Evolutionary conservation across 805 yeast species (phyloP).

Genomic region (Saccharomyces mikatae): DNA sequence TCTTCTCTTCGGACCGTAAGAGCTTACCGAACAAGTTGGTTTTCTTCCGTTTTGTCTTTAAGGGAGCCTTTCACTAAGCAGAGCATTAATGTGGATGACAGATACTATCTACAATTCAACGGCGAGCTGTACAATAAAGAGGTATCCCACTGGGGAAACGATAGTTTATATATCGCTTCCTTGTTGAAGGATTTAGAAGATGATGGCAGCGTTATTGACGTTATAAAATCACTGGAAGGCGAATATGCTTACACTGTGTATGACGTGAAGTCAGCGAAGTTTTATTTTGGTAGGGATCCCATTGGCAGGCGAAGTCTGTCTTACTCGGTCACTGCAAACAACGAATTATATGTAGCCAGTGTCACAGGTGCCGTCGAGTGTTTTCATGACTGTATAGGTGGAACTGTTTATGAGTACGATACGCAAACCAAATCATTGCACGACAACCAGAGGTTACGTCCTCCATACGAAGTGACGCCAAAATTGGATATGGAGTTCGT

Average conservation of each 20-base stretch:
- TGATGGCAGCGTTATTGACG: slow-evolving; percentile 33
- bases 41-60: slow-evolving; percentile 72
- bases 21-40: slow-evolving; percentile 26
- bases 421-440: slow-evolving; percentile 13
- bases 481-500: slow-evolving; percentile 14
- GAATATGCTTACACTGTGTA: slow-evolving; percentile 66
- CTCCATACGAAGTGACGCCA: slow-evolving; percentile 15
- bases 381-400: slow-evolving; percentile 50
- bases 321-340: slow-evolving; percentile 27
- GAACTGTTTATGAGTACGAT: slow-evolving; percentile 41
- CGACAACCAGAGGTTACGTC: slow-evolving; percentile 10
- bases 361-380: slow-evolving; percentile 20
- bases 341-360: slow-evolving; percentile 42
- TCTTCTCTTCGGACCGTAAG: slow-evolving; percentile 23
- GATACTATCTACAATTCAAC: slow-evolving; percentile 63
- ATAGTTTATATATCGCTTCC: slow-evolving; percentile 47
- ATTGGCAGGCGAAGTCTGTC: slow-evolving; percentile 76
- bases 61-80: slow-evolving; percentile 74
- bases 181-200: slow-evolving; percentile 25
- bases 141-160: slow-evolving; percentile 43
- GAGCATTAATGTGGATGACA: slow-evolving; percentile 40
- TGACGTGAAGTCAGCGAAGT: slow-evolving; percentile 33
- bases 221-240: slow-evolving; percentile 51
- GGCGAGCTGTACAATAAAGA: slow-evolving; percentile 77
- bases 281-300: slow-evolving; percentile 78